Conservation (phyloP, 495 filamentous ascomycete genomes). For the Penicillium turbatum region DNA sequence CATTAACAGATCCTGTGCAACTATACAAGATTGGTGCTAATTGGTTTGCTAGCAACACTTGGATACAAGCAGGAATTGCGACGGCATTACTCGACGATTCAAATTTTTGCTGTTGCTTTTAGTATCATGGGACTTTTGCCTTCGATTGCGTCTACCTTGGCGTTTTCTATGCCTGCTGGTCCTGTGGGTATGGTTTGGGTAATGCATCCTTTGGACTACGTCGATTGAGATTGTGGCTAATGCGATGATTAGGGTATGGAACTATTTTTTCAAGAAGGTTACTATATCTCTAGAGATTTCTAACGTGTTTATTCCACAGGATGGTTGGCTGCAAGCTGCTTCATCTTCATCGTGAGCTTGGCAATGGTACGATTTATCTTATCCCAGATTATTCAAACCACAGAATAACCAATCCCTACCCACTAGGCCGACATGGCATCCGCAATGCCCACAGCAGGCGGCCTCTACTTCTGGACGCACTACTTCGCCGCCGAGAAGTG, state of each 20-base stretch:
- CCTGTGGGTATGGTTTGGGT: constrained; percentile 70
- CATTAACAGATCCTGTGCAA: background rate
- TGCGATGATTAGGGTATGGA: constrained; percentile 21
- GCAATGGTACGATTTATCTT: constrained; percentile 48
- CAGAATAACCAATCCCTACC: background rate
- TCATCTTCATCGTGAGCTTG: constrained; percentile 63
- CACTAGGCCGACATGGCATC: constrained; percentile 59
- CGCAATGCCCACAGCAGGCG: constrained; percentile 67
- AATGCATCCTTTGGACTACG: background rate
- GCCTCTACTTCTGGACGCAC: constrained; percentile 69
- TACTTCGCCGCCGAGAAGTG: constrained; percentile 57
- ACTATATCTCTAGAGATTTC: background rate
- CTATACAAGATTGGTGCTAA: background rate
- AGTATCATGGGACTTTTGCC: constrained; percentile 71
- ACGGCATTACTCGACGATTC: constrained; percentile 60
- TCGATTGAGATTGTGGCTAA: constrained; percentile 12
- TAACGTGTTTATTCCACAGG: constrained; percentile 32
- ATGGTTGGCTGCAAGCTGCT: constrained; percentile 58
- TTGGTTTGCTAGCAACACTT: constrained; percentile 29
- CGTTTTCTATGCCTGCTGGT: constrained; percentile 63
- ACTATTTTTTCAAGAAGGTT: background rate
- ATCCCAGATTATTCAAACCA: background rate
- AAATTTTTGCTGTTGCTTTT: constrained; percentile 69
- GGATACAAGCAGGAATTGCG: constrained; percentile 70
- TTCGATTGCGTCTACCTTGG: constrained; percentile 61